These are phyloP conservation scores for Annulohypoxylon stygium DNA, from an alignment of 495 filamentous ascomycete species.

Conservation along the genomic window DNA sequence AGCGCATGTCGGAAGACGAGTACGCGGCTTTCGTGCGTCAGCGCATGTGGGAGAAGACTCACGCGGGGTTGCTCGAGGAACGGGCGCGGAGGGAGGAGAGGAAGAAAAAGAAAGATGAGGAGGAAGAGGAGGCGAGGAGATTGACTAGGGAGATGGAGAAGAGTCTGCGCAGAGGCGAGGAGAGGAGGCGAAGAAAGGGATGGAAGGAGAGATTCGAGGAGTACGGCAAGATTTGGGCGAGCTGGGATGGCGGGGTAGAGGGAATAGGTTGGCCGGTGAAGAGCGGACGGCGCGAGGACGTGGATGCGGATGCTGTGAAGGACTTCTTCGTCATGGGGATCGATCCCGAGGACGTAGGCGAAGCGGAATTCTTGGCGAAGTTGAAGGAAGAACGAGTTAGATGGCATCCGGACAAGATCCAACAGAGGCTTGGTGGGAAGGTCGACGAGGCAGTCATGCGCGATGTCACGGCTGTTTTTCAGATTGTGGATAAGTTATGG, in stretches of 20 bases:
- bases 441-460: slow-evolving; percentile 77
- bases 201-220: slow-evolving; percentile 68
- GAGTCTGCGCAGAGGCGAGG: slow-evolving; percentile 63
- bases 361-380: slow-evolving; percentile 68
- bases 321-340: slow-evolving; percentile 61
- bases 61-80: slow-evolving; percentile 72
- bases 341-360: slow-evolving; percentile 62
- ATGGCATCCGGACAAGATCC: slow-evolving; percentile 99
- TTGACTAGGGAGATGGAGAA: slow-evolving; percentile 62
- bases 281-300: slow-evolving; percentile 63
- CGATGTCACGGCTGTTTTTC: slow-evolving; percentile 88
- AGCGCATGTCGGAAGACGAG: slow-evolving; percentile 91
- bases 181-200: slow-evolving; percentile 54
- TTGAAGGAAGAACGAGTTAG: slow-evolving; percentile 89
- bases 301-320: slow-evolving; percentile 50
- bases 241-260: slow-evolving; percentile 59
- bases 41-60: slow-evolving; percentile 94
- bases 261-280: slow-evolving; percentile 84
- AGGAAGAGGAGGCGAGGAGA: slow-evolving; percentile 62
- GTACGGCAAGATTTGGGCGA: slow-evolving; percentile 73
- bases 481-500: slow-evolving; percentile 89
- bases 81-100: slow-evolving; percentile 59
- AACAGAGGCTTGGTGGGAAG: slow-evolving; percentile 82
- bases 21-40: slow-evolving; percentile 85
- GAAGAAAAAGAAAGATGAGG: slow-evolving; percentile 56